A percentile compares a stretch with the other conserved stretches of the same genome.
These are phyloP conservation scores for Hypoxylon sp. DNA, from an alignment of 2,329 filamentous ascomycete species.

Conservation along the genomic window DNA sequence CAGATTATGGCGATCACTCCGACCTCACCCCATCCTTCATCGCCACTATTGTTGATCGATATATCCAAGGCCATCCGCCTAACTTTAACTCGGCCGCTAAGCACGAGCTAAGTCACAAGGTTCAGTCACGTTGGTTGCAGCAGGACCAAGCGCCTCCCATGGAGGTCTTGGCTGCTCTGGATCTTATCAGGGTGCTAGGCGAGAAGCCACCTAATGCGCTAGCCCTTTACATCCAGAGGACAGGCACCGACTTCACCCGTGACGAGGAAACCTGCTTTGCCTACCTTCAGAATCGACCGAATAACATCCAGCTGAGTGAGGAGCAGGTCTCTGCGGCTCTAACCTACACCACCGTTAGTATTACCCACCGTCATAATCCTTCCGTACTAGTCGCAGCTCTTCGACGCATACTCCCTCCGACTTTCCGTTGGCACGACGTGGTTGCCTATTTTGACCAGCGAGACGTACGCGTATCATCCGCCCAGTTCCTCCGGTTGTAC, in stretches of 20 bases:
- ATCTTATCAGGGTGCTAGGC: conserved; percentile 74
- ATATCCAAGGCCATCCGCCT: conserved; percentile 87
- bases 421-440: conserved; percentile 79
- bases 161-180: conserved; percentile 77
- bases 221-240: conserved; percentile 77
- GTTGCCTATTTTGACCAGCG: conserved; percentile 85
- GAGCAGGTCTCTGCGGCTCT: conserved; percentile 86
- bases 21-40: conserved; percentile 78
- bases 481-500: conserved; percentile 86
- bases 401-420: conserved; percentile 69
- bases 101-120: conserved; percentile 75
- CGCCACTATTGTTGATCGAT: conserved; percentile 84
- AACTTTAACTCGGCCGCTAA: conserved; percentile 84
- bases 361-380: conserved; percentile 66
- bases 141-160: conserved; percentile 75
- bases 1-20: conserved; percentile 72
- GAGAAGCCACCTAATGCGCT: conserved; percentile 69
- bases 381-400: conserved; percentile 71
- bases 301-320: conserved; percentile 75
- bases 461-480: conserved; percentile 78
- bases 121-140: conserved; percentile 75
- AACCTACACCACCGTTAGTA: conserved; percentile 72
- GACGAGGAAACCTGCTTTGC: conserved; percentile 75
- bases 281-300: conserved; percentile 66
- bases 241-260: conserved; percentile 79